Conservation (phyloP, 345 rosid species). For the Eucalyptus cloeziana region DNA sequence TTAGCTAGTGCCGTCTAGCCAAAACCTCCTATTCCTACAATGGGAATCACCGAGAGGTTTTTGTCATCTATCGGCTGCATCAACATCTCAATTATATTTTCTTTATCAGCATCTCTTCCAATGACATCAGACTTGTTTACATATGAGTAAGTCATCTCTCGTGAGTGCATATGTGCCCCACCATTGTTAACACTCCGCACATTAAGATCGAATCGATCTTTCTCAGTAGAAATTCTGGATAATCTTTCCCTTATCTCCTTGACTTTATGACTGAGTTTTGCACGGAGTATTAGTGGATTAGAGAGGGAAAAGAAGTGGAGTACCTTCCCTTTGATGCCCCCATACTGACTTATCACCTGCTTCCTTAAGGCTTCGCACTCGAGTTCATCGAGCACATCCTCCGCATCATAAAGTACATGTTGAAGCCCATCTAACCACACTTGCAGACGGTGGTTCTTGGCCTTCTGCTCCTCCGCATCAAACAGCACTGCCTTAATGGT, state of each 20-base stretch:
- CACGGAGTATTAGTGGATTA: neutral
- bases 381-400: neutral
- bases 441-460: no score
- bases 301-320: neutral
- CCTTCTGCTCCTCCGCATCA: no score
- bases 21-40: neutral
- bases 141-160: neutral
- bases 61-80: rapidly evolving
- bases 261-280: neutral
- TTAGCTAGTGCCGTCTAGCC: neutral
- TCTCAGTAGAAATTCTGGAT: neutral
- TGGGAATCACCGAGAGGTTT: neutral
- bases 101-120: neutral
- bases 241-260: neutral
- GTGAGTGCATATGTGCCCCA: neutral
- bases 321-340: neutral
- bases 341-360: neutral
- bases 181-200: neutral
- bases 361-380: neutral
- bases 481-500: no score
- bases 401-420: neutral
- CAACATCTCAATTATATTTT: neutral
- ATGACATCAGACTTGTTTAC: neutral
- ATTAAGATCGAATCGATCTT: neutral
- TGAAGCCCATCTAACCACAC: no score